A percentile compares a stretch with the other conserved stretches of the same genome.
Evolutionary conservation across 2,329 filamentous ascomycete genomes (phyloP).

Genomic region (Aspergillus alliaceus): DNA sequence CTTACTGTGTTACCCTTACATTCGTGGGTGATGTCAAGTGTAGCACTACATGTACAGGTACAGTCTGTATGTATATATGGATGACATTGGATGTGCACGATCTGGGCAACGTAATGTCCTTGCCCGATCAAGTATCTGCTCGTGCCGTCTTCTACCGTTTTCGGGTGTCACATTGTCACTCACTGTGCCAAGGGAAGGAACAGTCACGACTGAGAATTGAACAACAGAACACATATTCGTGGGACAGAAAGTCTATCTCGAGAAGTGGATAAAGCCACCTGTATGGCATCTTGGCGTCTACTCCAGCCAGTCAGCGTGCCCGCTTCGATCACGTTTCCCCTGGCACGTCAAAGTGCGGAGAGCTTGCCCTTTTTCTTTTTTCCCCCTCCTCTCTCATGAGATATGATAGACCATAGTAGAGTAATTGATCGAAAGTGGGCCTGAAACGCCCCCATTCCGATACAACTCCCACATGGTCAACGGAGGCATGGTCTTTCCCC

Average conservation of each 20-base stretch:
- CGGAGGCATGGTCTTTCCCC: too few relatives aligned
- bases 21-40: too few relatives aligned
- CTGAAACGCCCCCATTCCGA: too few relatives aligned
- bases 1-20: too few relatives aligned
- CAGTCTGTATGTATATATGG: too few relatives aligned
- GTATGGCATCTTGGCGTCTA: background rate
- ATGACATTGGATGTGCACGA: too few relatives aligned
- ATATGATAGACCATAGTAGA: too few relatives aligned
- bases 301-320: background rate
- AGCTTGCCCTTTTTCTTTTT: background rate
- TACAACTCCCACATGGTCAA: too few relatives aligned
- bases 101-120: too few relatives aligned
- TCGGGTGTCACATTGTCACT: background rate
- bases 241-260: constrained; percentile 1
- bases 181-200: background rate
- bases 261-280: background rate
- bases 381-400: background rate
- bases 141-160: background rate
- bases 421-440: background rate
- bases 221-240: too few relatives aligned
- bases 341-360: background rate
- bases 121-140: background rate
- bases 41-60: too few relatives aligned
- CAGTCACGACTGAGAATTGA: too few relatives aligned
- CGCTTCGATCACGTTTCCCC: constrained; percentile 3